Percentiles rank a stretch among this genome's conserved stretches.
These are phyloP conservation scores for Xanthoconium purpureum DNA, from an alignment of 768 basidiomycete genomes.

Conservation along the genomic window DNA sequence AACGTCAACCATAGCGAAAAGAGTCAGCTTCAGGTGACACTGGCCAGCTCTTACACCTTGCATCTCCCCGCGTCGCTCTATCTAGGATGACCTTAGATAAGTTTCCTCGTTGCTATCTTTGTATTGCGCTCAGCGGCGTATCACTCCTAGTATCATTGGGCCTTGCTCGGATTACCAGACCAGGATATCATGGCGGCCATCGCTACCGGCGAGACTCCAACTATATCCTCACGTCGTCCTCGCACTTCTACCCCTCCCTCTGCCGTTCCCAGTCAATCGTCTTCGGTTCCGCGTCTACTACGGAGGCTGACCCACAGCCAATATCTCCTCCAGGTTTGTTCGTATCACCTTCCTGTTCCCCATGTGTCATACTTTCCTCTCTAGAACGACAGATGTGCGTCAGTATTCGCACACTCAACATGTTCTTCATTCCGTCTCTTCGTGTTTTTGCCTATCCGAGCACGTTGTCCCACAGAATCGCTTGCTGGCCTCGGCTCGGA, in stretches of 20 bases:
- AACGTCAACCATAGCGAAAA: too few relatives aligned
- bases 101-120: constrained; percentile 20
- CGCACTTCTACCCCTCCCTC: constrained; percentile 15
- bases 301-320: constrained; percentile 27
- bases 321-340: constrained; percentile 32
- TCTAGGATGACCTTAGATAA: constrained; percentile 8
- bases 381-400: constrained; percentile 22
- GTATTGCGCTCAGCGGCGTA: constrained; percentile 18
- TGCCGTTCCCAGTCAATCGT: constrained; percentile 26
- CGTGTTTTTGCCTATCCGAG: constrained; percentile 10
- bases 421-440: constrained; percentile 26
- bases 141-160: constrained; percentile 12
- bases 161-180: constrained; percentile 6
- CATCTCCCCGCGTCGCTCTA: constrained; percentile 23
- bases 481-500: neutral
- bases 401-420: constrained; percentile 1
- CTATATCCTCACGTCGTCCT: constrained; percentile 11
- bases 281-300: constrained; percentile 12
- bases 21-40: constrained; percentile 15
- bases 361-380: neutral
- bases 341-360: neutral
- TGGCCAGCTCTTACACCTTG: constrained; percentile 22
- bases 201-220: constrained; percentile 18
- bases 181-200: too few relatives aligned
- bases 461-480: neutral